A percentile compares a stretch with the other conserved stretches of the same genome.
Evolutionary conservation across 257 asterid species (phyloP).

Genomic region (Jacaranda mimosifolia): DNA sequence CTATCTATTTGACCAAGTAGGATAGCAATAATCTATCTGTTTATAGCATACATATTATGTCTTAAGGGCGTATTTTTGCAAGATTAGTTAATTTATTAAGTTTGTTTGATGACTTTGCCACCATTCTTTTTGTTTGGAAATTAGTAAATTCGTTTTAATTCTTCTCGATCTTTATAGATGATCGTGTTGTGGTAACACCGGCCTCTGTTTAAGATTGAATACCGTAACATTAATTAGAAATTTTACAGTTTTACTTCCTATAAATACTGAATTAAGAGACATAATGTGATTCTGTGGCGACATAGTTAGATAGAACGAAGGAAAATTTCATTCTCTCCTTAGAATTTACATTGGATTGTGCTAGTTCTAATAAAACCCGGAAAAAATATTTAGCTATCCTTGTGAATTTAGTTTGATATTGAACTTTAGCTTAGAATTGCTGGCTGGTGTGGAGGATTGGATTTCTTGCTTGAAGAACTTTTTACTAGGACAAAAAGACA

Average conservation of each 20-base stretch:
- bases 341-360: too few species aligned
- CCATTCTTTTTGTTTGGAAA: background rate
- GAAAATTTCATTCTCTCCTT: too few species aligned
- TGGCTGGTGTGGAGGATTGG: background rate
- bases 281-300: too few species aligned
- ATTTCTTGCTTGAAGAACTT: background rate
- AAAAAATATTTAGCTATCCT: too few species aligned
- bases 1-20: conserved; percentile 22
- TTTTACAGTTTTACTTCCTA: too few species aligned
- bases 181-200: background rate
- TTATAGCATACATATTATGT: conserved; percentile 36
- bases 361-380: too few species aligned
- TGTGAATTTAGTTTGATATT: too few species aligned
- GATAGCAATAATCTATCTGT: conserved; percentile 25
- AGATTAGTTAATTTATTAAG: conserved; percentile 38
- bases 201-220: too few species aligned
- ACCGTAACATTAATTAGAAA: too few species aligned
- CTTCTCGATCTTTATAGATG: background rate
- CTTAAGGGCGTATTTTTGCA: conserved; percentile 12
- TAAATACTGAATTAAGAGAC: too few species aligned
- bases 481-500: background rate
- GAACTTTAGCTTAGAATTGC: too few species aligned
- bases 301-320: too few species aligned
- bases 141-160: background rate
- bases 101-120: background rate